Base-by-base conservation (phyloP, 2,329 filamentous ascomycete species). In the Tolypocladium endophyticum region DNA sequence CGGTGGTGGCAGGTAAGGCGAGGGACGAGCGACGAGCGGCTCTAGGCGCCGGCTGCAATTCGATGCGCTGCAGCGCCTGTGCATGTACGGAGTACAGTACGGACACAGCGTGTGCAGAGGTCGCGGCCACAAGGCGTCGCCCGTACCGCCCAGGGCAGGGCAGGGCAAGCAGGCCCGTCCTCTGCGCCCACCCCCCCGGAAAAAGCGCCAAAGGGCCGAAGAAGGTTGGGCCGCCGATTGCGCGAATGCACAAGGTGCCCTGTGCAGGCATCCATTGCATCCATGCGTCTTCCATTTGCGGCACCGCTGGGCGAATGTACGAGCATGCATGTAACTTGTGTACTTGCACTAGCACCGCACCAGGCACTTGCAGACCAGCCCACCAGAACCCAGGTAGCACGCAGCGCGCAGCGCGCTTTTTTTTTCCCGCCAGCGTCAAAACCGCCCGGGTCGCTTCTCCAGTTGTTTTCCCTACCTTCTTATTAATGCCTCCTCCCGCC, bases 401-500 rank as follows among this genome's bases (percentile, higher is more conserved):
- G 45, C 25, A 30, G 47, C 47, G 23, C 23, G 43, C 43, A 28
- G n/a, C 43, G 43, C 43, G 43, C 45, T 16, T 30, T 50, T 30
- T 30, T 28, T 18, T 18, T 20, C 47, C 47, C 25, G 25, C 47
- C 47, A 30, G 47, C 11, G 47, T 30, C 47, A 30, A 50, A 50
- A 30, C 23, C 45, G 45, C 16, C 45, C 45, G 28, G 45, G 45
- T 50, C 45, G 45, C 45, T 25, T 50, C 45, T 50, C 45, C 47
- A 30, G 47, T 20, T 50, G 47, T 18, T 28, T 25, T 36, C 2
- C 36, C 33, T 39, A 39, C 38, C 38, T n/a, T 36, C 35, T 36
- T 56, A 45, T 56, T 59, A 61, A 61, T 61, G 59, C 53, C 59
- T 60, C 57, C 52, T 59, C 58, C 52, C 58, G 23, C 58, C 58